Evolutionary conservation across 257 asterid species (phyloP).

Genomic region (Striga asiatica): DNA sequence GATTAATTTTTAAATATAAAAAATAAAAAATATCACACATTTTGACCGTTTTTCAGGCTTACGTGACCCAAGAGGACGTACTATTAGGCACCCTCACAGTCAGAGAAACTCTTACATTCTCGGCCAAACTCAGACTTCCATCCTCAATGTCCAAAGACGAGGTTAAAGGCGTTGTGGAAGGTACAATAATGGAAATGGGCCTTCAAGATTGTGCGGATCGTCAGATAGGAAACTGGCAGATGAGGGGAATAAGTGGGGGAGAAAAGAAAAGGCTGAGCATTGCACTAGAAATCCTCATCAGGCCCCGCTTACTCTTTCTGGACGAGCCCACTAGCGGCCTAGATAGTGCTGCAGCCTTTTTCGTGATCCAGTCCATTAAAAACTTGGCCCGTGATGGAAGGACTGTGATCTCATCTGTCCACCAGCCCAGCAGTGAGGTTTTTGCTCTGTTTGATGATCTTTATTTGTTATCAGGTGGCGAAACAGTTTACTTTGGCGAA

Average conservation of each 20-base stretch:
- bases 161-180: conserved; percentile 48
- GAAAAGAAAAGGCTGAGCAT: conserved; percentile 84
- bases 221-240: conserved; percentile 74
- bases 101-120: conserved; percentile 73
- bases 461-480: conserved; percentile 81
- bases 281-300: conserved; percentile 73
- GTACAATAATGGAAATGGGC: conserved; percentile 78
- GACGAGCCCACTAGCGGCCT: conserved; percentile 97
- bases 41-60: conserved; percentile 60
- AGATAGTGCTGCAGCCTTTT: conserved; percentile 92
- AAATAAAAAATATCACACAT: too few species aligned
- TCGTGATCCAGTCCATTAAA: conserved; percentile 76
- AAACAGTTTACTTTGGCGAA: conserved; percentile 75
- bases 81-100: conserved; percentile 80
- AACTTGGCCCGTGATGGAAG: conserved; percentile 86
- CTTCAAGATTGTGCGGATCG: conserved; percentile 84
- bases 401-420: conserved; percentile 84
- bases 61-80: conserved; percentile 92
- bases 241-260: conserved; percentile 89
- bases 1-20: not conserved
- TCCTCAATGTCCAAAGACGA: conserved; percentile 38
- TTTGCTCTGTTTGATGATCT: conserved; percentile 88
- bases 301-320: conserved; percentile 77
- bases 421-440: conserved; percentile 96
- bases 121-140: conserved; percentile 82